Percentiles rank a stretch among this genome's conserved stretches.
phyloP scores from a whole-genome alignment of 2,329 filamentous ascomycete species.

The Apiospora koreana region DNA sequence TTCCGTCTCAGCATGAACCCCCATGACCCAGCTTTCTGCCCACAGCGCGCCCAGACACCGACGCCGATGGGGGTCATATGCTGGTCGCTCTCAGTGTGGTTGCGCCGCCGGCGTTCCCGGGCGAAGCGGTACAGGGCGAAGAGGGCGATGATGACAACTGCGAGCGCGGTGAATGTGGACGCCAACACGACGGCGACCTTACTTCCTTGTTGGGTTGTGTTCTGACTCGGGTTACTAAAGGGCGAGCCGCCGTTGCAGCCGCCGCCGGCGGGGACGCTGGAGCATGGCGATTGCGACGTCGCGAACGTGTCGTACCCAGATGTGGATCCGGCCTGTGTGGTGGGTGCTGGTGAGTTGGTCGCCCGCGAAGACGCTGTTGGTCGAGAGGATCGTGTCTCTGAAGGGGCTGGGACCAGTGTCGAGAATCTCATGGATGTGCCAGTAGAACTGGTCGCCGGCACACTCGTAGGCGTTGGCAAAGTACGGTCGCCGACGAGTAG shows the following conservation, averaged over 20 bases:
- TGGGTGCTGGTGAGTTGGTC: neutral
- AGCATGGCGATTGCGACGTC: neutral
- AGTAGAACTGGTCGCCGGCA: neutral
- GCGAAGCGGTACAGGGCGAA: neutral
- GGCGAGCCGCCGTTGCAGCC: neutral
- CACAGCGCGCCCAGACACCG: neutral
- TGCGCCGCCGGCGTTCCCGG: neutral
- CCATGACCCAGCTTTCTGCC: neutral
- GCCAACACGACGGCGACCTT: neutral
- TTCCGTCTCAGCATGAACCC: neutral
- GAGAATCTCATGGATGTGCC: neutral
- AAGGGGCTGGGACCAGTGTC: neutral
- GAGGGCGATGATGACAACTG: neutral
- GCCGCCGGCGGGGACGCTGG: no score
- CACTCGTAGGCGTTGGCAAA: neutral
- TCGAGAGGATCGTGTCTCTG: neutral
- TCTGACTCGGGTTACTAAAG: neutral
- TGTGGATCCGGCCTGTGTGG: neutral
- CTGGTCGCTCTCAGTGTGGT: neutral
- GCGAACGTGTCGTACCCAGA: neutral
- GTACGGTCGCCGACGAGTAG: conserved; percentile 17
- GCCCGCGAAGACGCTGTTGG: neutral
- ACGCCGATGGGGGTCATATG: neutral
- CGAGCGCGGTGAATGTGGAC: neutral
- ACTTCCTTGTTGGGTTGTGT: neutral